Base-by-base conservation (phyloP, 129 eudicot genomes). In the Erigeron canadensis region DNA sequence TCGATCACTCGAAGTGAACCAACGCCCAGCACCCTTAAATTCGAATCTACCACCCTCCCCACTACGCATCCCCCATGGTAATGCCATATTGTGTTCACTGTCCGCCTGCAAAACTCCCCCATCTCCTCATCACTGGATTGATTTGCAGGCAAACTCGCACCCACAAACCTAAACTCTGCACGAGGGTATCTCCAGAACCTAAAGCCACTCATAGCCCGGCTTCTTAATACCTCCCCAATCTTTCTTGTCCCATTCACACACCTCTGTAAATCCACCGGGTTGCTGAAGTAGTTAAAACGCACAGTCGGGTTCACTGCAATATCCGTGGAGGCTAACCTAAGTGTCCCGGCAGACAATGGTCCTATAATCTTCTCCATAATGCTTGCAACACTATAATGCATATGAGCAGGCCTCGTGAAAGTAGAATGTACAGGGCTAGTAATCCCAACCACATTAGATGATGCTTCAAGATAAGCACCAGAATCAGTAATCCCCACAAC, bases 21-120 rank as follows among this genome's bases (percentile, higher is more conserved):
- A 68, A 93, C 74, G 3, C 92, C 96, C 5, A 79, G 48, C 40
- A 93, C 92, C 57, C 77, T 84, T 53, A 89, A 82, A 46, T 89
- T 42, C 21, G 69, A 62, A 76, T 93, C 95, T 8, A 93, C 96
- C 65, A 93, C 96, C 85, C 70, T 89, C 44, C 95, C 95, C 54
- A 79, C 89, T 3, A 93, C 63, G 65, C 95, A 93, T 19, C 98
- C 96, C n/a, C 98, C 98, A 70, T 89, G 98, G 54, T 93, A 93
- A 61, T 93, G 96, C 96, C 98, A 93, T 21, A 93, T 84, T 0
- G 98, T 93, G 65, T 72, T 93, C 81, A 89, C 96, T 8, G 96
- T 89, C 21, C 78, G 76, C 41, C 92, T 84, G 76, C 98, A 93
- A 63, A 87, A 93, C 59, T 69, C 86, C 21, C 77, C 81, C 96